Evolutionary conservation across 805 yeast species (phyloP), one percentile per base, ranked within the genome.

Genomic region (Teunomyces stri): DNA sequence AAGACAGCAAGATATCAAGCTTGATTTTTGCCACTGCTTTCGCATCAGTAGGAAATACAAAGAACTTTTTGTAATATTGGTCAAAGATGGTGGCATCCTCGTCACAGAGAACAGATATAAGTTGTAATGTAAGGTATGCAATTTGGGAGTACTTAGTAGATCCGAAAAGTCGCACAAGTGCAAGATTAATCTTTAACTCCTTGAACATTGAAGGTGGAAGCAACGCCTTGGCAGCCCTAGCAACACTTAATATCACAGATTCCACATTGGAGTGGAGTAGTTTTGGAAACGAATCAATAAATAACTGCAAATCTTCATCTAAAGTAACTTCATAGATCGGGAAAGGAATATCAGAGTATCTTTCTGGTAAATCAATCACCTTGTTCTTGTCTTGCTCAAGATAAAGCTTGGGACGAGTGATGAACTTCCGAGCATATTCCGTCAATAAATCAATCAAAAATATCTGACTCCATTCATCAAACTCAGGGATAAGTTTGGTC

Each of bases 391-490:
- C 69, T 15, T 64, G 60, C 21, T 66, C 66, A 25, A 60, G 53
- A 16, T 52, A 41, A 10, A 78, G 55, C 31, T 65, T 66, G 1
- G 94, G 87, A 43, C 74, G 69, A 3, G 82, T 77, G 31, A 90
- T 59, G 59, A 75, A 90, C 6, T 65, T 55, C 45, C 90, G 76
- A 29, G 81, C 71, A 62, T 94, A 94, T 44, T 80, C 79, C 0
- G 84, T 78, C 43, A 91, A 68, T 4, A 87, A 54, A 42, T 87
- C 87, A 16, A 89, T 67, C 12, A 83, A 62, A 9, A 70, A 59
- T 0, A 76, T 63, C 57, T 87, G 90, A 6, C 89, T 68, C 86
- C 90, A 88, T 45, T 84, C 85, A 49, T 90, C 96, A 46, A 92
- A 71, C 1, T 76, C 71, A 0, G 58, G 53, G 22, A 81, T 51